Evolutionary conservation across 208 protist genomes (phyloP), one percentile per base, ranked within the genome.

Genomic region (Blastocrithidia nonstop): DNA sequence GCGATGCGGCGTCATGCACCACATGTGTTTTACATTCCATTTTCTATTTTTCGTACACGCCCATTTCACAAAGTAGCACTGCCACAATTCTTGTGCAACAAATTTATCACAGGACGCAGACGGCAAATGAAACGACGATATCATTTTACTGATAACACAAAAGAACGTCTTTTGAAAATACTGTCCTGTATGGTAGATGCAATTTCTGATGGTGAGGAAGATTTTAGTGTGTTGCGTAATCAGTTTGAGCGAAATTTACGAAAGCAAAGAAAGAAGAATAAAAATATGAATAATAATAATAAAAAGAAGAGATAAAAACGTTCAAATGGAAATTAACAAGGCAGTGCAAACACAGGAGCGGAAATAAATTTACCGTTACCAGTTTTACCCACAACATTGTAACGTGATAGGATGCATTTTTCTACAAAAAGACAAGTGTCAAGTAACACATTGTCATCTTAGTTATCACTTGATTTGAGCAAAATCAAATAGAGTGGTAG

Each of bases 41-140:
- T 77, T 38, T 44, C 59, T 19, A 65, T 56, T 7, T 60, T 86
- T 11, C 29, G 59, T 0, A 76, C 60, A 17, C 68, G 57, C 6
- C 49, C 66, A 6, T 62, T 86, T 11, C 49, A 66, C 36, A 53
- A 71, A 9, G 17, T 78, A 8, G 59, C 57, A 1, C 31, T 59
- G 5, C 43, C 67, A 36, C 65, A 81, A 40, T 68, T 55, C 26
- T 24, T 71, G 11, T 62, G 64, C 1, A 41, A 45, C 13, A 50
- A 61, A 35, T 55, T 54, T 3, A 61, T 63, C 13, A 50, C 56
- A 25, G 46, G 36, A n/a, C 29, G 29, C 11, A 11, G 29, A 35
- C n/a, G n/a, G n/a, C n/a, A n/a, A n/a, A n/a, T n/a, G n/a, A n/a
- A n/a, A n/a, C n/a, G n/a, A n/a, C n/a, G n/a, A n/a, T n/a, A n/a